Base-by-base conservation (phyloP, 176 grass and related monocot genomes). In the Oryza officinalis region DNA sequence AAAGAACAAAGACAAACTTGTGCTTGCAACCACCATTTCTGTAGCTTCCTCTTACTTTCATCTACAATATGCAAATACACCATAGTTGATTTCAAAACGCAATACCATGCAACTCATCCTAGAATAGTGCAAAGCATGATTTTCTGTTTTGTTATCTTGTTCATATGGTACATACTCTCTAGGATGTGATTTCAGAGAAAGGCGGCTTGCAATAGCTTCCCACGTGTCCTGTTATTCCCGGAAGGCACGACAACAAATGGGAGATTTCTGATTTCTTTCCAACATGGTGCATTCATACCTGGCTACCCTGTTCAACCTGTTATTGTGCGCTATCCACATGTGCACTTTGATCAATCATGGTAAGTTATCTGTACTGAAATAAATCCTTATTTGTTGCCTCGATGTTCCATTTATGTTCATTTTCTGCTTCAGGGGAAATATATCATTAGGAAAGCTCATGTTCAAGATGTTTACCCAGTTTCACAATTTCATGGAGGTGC, bases 401-500 rank as follows among this genome's bases (percentile, higher is more conserved):
- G 44, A 15, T 28, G 12, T 52, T 74, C 2, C 31, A 8, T 54
- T 69, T 83, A 63, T 77, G 26, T 45, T 32, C 40, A 10, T 50
- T 38, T 49, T 81, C 28, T 86, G 35, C 80, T 85, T 85, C 86
- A 99, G 93, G 97, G 97, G 97, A 76, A 96, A 99, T 85, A 90
- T 96, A 87, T 92, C 91, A 10, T 79, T 99, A 47, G 37, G 79
- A 78, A 85, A 80, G 63, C 93, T 96, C 85, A 90, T 96, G 93
- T 96, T 96, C 65, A 99, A 92, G 84, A 99, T 99, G 96, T 99
- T 99, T 87, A 94, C 93, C 71, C 96, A 99, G 40, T 94, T 99
- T 86, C 96, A 99, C 76, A 99, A 99, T 88, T 99, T 99, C 86
- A 99, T 99, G 93, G 96, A 99, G 96, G 96, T 99, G 85, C 77